Percentiles rank a stretch among this genome's conserved stretches.
Conservation (phyloP, 2,329 filamentous ascomycete species). For the Coniochaeta ligniaria region DNA sequence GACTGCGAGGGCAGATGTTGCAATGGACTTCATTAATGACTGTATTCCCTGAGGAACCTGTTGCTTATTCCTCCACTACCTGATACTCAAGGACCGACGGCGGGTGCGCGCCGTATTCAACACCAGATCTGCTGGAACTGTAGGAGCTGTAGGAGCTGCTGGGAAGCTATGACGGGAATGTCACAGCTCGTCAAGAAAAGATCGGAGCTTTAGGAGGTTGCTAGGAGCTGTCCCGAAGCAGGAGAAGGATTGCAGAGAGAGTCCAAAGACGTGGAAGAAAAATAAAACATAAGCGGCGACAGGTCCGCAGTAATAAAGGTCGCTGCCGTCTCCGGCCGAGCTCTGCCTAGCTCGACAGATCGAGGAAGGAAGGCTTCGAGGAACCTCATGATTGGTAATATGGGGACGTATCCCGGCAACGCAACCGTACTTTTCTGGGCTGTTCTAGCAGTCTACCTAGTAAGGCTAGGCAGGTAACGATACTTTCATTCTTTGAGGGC, state of each 20-base stretch:
- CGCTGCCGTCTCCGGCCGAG: constrained; percentile 1
- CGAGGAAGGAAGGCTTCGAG: not conserved
- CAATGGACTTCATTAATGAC: not conserved
- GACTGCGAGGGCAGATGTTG: constrained; percentile 6
- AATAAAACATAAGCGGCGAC: not conserved
- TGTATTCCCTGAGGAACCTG: not conserved
- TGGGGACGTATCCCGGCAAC: not conserved
- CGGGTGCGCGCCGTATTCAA: not conserved
- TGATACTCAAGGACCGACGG: not conserved
- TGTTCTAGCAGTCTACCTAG: too few relatives aligned
- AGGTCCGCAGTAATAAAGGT: not conserved
- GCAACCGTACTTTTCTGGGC: not conserved
- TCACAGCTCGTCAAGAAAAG: not conserved
- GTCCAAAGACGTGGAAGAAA: not conserved
- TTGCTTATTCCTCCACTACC: not conserved
- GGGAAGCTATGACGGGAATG: not conserved
- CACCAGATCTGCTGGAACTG: not conserved
- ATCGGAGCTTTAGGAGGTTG: not conserved
- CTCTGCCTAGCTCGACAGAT: not conserved
- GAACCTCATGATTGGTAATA: not conserved
- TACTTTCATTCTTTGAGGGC: not conserved
- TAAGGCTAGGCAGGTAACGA: not conserved
- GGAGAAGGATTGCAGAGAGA: not conserved
- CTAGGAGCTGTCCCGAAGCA: not conserved
- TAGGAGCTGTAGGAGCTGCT: not conserved